phyloP scores from a whole-genome alignment of 73 alveolate species.

The Halteria grandinella region DNA sequence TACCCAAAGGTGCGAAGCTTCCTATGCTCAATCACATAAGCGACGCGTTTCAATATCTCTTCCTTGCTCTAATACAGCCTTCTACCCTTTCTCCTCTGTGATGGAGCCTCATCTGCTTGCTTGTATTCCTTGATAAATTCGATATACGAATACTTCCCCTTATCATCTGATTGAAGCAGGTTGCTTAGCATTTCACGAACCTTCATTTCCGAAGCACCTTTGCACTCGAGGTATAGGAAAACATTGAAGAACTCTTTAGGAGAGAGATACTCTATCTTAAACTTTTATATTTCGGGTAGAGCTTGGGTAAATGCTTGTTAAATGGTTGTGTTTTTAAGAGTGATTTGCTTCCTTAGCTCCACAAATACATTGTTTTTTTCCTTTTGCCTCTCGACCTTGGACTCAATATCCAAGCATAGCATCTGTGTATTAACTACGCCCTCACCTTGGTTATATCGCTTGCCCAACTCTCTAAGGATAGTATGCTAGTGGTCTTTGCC shows the following conservation, averaged over 20 bases:
- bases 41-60: conserved; percentile 20
- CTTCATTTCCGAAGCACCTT: not conserved
- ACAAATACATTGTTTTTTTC: not conserved
- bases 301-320: conserved; percentile 9
- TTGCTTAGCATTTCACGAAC: conserved; percentile 1
- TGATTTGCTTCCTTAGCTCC: conserved; percentile 6
- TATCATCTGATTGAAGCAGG: conserved; percentile 13
- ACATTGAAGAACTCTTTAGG: conserved; percentile 28
- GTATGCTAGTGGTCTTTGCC: not conserved
- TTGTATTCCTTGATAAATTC: conserved; percentile 39
- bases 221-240: conserved; percentile 20
- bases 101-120: not conserved
- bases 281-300: conserved; percentile 4
- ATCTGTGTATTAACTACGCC: not conserved
- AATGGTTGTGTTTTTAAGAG: not conserved
- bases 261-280: conserved; percentile 3
- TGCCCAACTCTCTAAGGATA: not conserved
- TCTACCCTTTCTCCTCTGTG: not conserved
- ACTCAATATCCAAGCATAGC: not conserved
- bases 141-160: conserved; percentile 14
- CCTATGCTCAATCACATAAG: conserved; percentile 32
- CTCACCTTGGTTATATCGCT: not conserved
- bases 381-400: conserved; percentile 13
- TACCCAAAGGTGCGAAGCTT: not conserved
- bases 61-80: not conserved